Evolutionary conservation across 2,329 filamentous ascomycete species (phyloP), one percentile per base, ranked within the genome.

Genomic region (Diaporthe longicolla): DNA sequence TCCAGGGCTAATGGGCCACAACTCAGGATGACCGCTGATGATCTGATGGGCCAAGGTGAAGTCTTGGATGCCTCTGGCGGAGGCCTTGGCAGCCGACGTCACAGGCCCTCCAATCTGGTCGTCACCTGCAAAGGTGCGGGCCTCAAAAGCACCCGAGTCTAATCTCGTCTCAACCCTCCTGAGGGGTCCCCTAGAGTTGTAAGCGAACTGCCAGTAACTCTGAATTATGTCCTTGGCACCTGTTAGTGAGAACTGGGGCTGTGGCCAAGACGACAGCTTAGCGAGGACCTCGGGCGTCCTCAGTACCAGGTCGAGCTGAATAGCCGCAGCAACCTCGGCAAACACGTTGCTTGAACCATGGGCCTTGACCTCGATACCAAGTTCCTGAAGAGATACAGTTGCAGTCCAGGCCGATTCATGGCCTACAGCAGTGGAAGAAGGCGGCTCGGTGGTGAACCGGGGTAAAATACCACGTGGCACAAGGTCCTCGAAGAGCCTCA

Each of bases 251-350:
- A 72, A 5, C 3, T 21, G 21, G 19, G 35, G 37, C 17, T 11
- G 29, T n/a, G 70, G 57, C 10, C 21, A 37, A 13, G 48, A 57
- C 21, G 21, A 3, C 55, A 69, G 29, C n/a, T 65, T 63, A 5
- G 55, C 55, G 29, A 13, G 13, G 63, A 19, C n/a, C 4, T 65
- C 55, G 21, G 57, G 29, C 5, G 48, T 58, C 2, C 19, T 70
- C 43, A 74, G 21, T n/a, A 50, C 26, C 24, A 57, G 63, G 17
- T 72, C 63, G 32, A 72, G 29, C 35, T 69, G 35, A 9, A 50
- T 43, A n/a, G 63, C 55, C 21, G 73, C 73, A 19, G 70, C 63
- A 15, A 48, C n/a, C 48, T 74, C 73, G 37, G 70, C 70, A 9
- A 37, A 43, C 7, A 29, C 1, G n/a, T 48, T 50, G 10, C 5